Evolutionary conservation across 2,329 filamentous ascomycete genomes (phyloP).

Genomic region (Colletotrichum sidae): DNA sequence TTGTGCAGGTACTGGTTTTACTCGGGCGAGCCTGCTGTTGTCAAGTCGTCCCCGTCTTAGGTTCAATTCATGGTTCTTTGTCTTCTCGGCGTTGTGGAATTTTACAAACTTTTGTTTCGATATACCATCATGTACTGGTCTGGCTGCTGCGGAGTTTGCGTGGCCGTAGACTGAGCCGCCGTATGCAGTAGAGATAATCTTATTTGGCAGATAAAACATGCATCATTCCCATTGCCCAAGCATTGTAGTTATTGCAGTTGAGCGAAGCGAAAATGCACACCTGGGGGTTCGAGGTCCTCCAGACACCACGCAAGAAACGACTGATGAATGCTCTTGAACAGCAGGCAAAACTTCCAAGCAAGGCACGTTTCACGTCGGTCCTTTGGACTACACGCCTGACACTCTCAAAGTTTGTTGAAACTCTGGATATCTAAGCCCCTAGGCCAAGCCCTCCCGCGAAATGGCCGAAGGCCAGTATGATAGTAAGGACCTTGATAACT

Average conservation of each 20-base stretch:
- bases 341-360: too few species aligned
- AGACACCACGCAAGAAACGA: too few species aligned
- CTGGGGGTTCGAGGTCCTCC: too few species aligned
- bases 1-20: constrained; percentile 53
- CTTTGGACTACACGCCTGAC: too few species aligned
- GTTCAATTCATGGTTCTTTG: not conserved
- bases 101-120: not conserved
- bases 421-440: too few species aligned
- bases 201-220: not conserved
- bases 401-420: too few species aligned
- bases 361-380: too few species aligned
- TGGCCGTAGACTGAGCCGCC: constrained; percentile 13
- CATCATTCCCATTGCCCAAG: too few species aligned
- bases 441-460: too few species aligned
- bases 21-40: constrained; percentile 22
- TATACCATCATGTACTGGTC: constrained; percentile 31
- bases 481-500: too few species aligned
- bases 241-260: not conserved
- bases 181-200: constrained; percentile 20
- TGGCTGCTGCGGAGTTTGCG: not conserved
- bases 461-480: too few species aligned
- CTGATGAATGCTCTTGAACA: too few species aligned
- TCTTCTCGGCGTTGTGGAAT: constrained; percentile 23
- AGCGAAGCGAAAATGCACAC: not conserved
- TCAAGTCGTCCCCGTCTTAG: constrained; percentile 14